A percentile compares a stretch with the other conserved stretches of the same genome.
Conservation (phyloP, 768 basidiomycete species). For the Epithele typhae region DNA sequence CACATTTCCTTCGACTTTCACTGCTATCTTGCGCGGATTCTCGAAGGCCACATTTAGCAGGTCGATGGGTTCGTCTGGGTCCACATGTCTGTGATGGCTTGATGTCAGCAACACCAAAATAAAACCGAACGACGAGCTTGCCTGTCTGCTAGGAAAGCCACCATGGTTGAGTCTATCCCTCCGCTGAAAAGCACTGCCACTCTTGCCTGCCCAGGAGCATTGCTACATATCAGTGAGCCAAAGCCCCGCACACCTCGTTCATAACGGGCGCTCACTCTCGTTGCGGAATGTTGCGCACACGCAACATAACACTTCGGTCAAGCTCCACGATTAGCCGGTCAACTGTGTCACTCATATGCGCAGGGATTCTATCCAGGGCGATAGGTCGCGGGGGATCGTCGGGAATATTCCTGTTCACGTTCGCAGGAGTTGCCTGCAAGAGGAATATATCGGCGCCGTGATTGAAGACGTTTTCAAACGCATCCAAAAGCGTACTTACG, state of each 20-base stretch:
- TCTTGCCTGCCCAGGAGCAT: conserved; percentile 39
- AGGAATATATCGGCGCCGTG: no score
- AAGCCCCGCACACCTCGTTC: not conserved
- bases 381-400: conserved; percentile 32
- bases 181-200: conserved; percentile 92
- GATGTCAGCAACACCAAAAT: no score
- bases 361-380: conserved; percentile 40
- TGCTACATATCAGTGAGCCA: conserved; percentile 15
- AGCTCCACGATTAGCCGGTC: conserved; percentile 52
- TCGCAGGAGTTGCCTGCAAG: no score
- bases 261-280: conserved; percentile 28
- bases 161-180: conserved; percentile 87
- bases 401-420: no score
- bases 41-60: conserved; percentile 93
- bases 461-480: no score
- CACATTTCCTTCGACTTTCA: conserved; percentile 42
- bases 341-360: conserved; percentile 37
- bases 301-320: conserved; percentile 61
- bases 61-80: conserved; percentile 79
- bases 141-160: conserved; percentile 79
- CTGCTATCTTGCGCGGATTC: conserved; percentile 76
- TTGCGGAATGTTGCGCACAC: conserved; percentile 65
- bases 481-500: no score
- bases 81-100: conserved; percentile 68
- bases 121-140: no score